A percentile compares a stretch with the other conserved stretches of the same genome.
Conservation (phyloP, 2,329 filamentous ascomycete species). For the Blumeria hordei region DNA sequence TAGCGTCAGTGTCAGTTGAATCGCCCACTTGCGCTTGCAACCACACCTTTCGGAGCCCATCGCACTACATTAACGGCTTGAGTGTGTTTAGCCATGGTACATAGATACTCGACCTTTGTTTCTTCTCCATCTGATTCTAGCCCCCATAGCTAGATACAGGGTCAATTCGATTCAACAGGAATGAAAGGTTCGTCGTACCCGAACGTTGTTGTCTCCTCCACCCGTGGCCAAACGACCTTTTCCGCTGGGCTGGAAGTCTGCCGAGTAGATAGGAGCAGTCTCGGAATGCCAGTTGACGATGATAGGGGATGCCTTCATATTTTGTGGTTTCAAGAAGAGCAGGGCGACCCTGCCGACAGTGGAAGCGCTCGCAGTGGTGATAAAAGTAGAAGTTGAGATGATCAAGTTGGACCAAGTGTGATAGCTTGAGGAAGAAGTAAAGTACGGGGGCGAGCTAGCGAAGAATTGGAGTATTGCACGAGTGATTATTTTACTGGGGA, state of each 20-base stretch:
- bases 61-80: constrained; percentile 96
- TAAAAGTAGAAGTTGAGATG: too few species aligned
- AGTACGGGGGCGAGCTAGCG: too few species aligned
- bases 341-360: too few species aligned
- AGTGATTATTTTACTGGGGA: too few species aligned
- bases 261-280: constrained; percentile 88
- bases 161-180: too few species aligned
- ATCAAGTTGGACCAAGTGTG: too few species aligned
- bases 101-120: constrained; percentile 72
- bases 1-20: constrained; percentile 2
- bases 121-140: constrained; percentile 68
- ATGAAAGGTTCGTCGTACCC: constrained; percentile 26
- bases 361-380: too few species aligned
- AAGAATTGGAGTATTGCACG: too few species aligned
- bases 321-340: constrained; percentile 1
- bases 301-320: constrained; percentile 86
- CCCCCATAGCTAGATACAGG: constrained; percentile 51
- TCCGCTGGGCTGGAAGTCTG: constrained; percentile 81
- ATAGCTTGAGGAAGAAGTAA: too few species aligned
- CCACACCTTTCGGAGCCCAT: constrained; percentile 73
- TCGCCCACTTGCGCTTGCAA: neutral
- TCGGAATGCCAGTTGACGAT: constrained; percentile 99
- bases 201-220: constrained; percentile 88
- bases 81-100: constrained; percentile 77
- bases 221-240: constrained; percentile 83